phyloP scores from a whole-genome alignment of 176 grass and related monocot genomes.

The Sorghum bicolor region DNA sequence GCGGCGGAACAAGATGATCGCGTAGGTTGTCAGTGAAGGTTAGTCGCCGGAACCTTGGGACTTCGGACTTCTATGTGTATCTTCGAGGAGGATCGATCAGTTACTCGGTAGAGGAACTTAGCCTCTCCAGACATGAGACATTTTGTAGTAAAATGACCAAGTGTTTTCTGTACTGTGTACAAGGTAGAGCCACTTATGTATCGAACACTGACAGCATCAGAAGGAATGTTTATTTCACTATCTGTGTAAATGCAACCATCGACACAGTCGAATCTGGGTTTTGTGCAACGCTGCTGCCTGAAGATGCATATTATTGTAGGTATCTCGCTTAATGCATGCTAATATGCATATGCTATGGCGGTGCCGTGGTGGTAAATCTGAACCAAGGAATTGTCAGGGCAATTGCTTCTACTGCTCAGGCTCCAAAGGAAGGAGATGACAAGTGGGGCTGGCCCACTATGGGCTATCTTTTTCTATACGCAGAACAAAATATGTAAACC shows the following conservation, averaged over 20 bases:
- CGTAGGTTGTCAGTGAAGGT: neutral
- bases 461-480: no score
- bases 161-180: neutral
- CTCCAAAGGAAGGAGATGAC: no score
- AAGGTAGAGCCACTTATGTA: slow-evolving; percentile 5
- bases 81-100: neutral
- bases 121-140: neutral
- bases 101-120: neutral
- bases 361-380: neutral
- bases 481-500: no score
- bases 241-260: neutral
- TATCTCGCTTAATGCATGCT: neutral
- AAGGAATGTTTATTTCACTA: slow-evolving; percentile 9
- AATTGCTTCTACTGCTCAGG: neutral
- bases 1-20: neutral
- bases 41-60: no score
- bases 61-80: neutral
- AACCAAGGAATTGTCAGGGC: neutral
- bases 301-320: neutral
- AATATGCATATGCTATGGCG: no score
- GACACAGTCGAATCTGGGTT: neutral
- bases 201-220: neutral
- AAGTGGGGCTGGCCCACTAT: no score
- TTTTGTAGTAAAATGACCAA: neutral
- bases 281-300: slow-evolving; percentile 10